Percentiles rank a stretch among this genome's conserved stretches.
Conservation (phyloP, 169 alveolate genomes). For the Perkinsus chesapeaki region DNA sequence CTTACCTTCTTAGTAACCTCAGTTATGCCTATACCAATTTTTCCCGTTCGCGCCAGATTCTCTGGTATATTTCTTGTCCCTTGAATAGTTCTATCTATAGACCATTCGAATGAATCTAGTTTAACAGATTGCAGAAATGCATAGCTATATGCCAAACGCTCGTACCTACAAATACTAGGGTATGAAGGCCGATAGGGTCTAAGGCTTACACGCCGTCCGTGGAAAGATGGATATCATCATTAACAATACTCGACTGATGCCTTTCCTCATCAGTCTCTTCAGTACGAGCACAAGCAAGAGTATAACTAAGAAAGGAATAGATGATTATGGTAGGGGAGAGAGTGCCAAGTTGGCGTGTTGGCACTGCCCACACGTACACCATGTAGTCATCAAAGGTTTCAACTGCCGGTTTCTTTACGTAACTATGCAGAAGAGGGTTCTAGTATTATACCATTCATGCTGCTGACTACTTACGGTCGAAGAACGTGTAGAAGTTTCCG, state of each 20-base stretch:
- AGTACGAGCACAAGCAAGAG: neutral
- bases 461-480: neutral
- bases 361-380: too few species aligned
- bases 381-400: neutral
- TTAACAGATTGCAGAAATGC: constrained; percentile 6
- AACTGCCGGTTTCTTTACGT: neutral
- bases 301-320: neutral
- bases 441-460: neutral
- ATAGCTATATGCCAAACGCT: constrained; percentile 12
- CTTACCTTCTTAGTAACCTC: neutral
- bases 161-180: neutral
- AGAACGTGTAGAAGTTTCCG: neutral
- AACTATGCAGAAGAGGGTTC: neutral
- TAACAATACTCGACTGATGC: neutral
- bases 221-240: neutral
- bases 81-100: neutral
- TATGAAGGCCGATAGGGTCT: neutral
- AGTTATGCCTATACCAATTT: neutral
- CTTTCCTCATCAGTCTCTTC: neutral
- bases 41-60: neutral
- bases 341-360: too few species aligned
- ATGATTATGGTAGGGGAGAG: neutral
- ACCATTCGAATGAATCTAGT: neutral
- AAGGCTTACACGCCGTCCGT: neutral
- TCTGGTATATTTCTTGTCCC: constrained; percentile 1